Percentiles rank a stretch among this genome's conserved stretches.
These are phyloP conservation scores for Microbotryum lychnidis-dioicae DNA, from an alignment of 1,284 basidiomycete species.

Conservation along the genomic window DNA sequence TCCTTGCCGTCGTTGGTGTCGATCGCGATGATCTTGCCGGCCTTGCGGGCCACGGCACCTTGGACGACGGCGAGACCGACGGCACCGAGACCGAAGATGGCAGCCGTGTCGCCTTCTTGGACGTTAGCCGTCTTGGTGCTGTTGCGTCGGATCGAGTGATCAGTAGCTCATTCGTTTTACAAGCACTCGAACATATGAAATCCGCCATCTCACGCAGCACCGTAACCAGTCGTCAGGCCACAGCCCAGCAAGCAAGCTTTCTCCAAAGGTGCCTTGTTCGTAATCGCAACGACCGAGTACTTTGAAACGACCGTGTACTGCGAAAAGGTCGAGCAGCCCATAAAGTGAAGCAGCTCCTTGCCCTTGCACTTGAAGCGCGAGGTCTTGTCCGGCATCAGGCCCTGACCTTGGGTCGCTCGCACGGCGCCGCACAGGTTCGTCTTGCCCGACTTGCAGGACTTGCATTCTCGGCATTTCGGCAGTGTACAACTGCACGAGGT, in stretches of 20 bases:
- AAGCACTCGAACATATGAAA: constrained; percentile 33
- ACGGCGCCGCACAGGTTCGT: constrained; percentile 86
- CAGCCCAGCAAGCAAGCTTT: constrained; percentile 71
- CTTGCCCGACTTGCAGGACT: constrained; percentile 98
- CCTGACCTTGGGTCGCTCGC: constrained; percentile 64
- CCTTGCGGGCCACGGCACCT: constrained; percentile 68
- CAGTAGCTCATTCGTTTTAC: neutral
- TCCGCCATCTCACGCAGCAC: constrained; percentile 60
- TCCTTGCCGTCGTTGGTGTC: constrained; percentile 83
- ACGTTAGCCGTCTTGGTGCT: constrained; percentile 48
- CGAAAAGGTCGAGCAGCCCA: constrained; percentile 97
- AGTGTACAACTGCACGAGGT: constrained; percentile 32
- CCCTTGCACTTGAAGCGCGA: constrained; percentile 82
- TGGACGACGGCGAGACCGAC: constrained; percentile 90
- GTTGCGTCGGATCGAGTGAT: neutral
- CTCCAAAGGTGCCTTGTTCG: constrained; percentile 71
- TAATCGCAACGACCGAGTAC: constrained; percentile 87
- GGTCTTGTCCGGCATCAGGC: constrained; percentile 91
- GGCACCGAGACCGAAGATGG: constrained; percentile 87
- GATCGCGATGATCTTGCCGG: constrained; percentile 81
- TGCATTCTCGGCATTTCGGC: constrained; percentile 85
- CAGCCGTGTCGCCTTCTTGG: constrained; percentile 53
- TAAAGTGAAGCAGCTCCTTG: constrained; percentile 77
- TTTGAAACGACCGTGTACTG: constrained; percentile 99
- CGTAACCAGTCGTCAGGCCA: constrained; percentile 83